Conservation (phyloP, 1,284 basidiomycete species). For the Boletellus deceptivus region DNA sequence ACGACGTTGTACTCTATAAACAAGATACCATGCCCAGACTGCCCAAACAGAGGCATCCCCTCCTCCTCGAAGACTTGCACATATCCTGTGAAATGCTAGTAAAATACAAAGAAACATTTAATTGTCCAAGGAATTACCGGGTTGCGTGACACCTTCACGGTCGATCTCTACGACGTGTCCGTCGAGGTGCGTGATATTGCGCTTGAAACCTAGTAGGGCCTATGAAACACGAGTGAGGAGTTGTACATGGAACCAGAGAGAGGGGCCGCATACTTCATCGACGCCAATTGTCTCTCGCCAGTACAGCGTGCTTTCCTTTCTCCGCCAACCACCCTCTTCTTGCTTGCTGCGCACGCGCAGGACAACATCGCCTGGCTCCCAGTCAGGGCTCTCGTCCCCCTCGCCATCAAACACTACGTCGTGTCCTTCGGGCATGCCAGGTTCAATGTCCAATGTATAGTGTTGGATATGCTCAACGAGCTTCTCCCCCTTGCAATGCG, state of each 20-base stretch:
- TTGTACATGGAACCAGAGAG: background rate
- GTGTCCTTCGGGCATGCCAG: constrained; percentile 88
- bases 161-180: constrained; percentile 75
- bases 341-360: constrained; percentile 77
- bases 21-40: constrained; percentile 71
- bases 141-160: constrained; percentile 83
- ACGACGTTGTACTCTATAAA: constrained; percentile 92
- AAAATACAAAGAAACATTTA: background rate
- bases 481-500: constrained; percentile 80
- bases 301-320: constrained; percentile 87
- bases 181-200: constrained; percentile 87
- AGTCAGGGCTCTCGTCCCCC: constrained; percentile 90
- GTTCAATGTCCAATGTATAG: constrained; percentile 78
- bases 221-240: constrained; percentile 28
- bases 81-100: constrained; percentile 47
- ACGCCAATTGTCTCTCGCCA: constrained; percentile 88
- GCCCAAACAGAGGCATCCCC: constrained; percentile 81
- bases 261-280: constrained; percentile 69
- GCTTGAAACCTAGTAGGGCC: constrained; percentile 81
- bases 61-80: constrained; percentile 85
- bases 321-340: constrained; percentile 74
- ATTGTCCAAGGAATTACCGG: constrained; percentile 49
- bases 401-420: constrained; percentile 92
- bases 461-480: constrained; percentile 82
- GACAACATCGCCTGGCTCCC: constrained; percentile 89